Evolutionary conservation across 2,329 filamentous ascomycete species (phyloP).

Genomic region (Alternaria atra): DNA sequence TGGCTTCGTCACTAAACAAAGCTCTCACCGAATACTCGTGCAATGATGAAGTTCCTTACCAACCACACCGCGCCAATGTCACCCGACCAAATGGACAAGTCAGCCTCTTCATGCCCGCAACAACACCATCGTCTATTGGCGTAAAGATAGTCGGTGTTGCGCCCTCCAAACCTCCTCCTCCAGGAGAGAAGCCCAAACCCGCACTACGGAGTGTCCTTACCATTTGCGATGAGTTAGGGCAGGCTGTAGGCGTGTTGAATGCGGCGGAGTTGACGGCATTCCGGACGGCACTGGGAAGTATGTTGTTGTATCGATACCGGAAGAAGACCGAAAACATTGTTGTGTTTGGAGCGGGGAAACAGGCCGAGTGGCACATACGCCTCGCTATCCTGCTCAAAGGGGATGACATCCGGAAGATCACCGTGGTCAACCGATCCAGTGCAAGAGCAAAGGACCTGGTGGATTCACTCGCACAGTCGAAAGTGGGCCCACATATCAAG

Average conservation of each 20-base stretch:
- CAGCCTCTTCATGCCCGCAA: constrained; percentile 79
- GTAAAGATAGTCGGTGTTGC: constrained; percentile 75
- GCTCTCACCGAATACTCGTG: constrained; percentile 44
- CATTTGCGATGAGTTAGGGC: constrained; percentile 60
- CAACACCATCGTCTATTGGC: constrained; percentile 69
- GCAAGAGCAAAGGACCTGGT: constrained; percentile 21
- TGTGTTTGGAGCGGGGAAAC: constrained; percentile 60
- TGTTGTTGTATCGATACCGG: constrained; percentile 60
- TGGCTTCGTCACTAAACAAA: constrained; percentile 14
- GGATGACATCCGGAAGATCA: constrained; percentile 44
- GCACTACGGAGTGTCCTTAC: constrained; percentile 73
- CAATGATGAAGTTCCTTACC: constrained; percentile 45
- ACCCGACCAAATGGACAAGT: constrained; percentile 57
- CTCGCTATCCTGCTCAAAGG: constrained; percentile 53
- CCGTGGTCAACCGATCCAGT: constrained; percentile 35
- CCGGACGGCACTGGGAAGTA: constrained; percentile 77
- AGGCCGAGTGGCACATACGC: constrained; percentile 61
- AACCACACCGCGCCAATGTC: constrained; percentile 55
- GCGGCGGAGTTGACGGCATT: constrained; percentile 81
- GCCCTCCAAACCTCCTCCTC: constrained; percentile 25
- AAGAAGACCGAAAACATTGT: constrained; percentile 47
- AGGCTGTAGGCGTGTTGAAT: constrained; percentile 73
- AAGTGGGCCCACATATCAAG: background rate
- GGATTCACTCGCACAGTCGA: constrained; percentile 9
- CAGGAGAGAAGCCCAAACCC: constrained; percentile 27